Evolutionary conservation across 495 filamentous ascomycete genomes (phyloP).

Genomic region (Cladorrhinum samala): DNA sequence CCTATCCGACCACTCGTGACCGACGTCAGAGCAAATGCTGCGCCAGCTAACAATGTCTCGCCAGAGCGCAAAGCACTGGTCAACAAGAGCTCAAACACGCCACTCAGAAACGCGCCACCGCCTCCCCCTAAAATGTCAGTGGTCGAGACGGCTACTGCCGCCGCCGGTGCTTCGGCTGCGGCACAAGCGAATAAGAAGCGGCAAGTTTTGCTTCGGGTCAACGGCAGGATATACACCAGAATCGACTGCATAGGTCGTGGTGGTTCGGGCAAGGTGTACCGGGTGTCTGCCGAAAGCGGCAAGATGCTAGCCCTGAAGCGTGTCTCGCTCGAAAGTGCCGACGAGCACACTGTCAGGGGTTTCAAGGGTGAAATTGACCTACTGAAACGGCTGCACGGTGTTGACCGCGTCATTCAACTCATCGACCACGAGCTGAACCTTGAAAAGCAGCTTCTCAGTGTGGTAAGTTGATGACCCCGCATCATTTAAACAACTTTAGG

Average conservation of each 20-base stretch:
- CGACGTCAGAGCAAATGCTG: background rate
- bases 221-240: slow-evolving; percentile 82
- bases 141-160: slow-evolving; percentile 81
- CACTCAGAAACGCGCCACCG: slow-evolving; percentile 71
- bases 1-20: slow-evolving; percentile 17
- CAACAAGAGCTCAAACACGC: slow-evolving; percentile 73
- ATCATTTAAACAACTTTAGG: too few relatives aligned
- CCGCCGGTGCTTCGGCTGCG: slow-evolving; percentile 69
- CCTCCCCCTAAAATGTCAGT: slow-evolving; percentile 93
- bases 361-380: slow-evolving; percentile 98
- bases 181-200: slow-evolving; percentile 65
- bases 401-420: slow-evolving; percentile 81
- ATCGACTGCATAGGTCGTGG: slow-evolving; percentile 87
- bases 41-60: slow-evolving; percentile 29
- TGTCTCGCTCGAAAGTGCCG: slow-evolving; percentile 84
- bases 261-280: slow-evolving; percentile 88
- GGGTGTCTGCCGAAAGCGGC: slow-evolving; percentile 93
- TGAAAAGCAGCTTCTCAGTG: slow-evolving; percentile 75
- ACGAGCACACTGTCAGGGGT: slow-evolving; percentile 72
- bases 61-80: slow-evolving; percentile 67
- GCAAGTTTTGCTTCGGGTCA: slow-evolving; percentile 74
- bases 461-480: too few relatives aligned
- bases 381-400: slow-evolving; percentile 69
- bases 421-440: slow-evolving; percentile 92
- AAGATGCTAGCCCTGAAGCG: slow-evolving; percentile 91